Evolutionary conservation across 2,329 filamentous ascomycete species (phyloP).

Genomic region (Mariannaea elegans): DNA sequence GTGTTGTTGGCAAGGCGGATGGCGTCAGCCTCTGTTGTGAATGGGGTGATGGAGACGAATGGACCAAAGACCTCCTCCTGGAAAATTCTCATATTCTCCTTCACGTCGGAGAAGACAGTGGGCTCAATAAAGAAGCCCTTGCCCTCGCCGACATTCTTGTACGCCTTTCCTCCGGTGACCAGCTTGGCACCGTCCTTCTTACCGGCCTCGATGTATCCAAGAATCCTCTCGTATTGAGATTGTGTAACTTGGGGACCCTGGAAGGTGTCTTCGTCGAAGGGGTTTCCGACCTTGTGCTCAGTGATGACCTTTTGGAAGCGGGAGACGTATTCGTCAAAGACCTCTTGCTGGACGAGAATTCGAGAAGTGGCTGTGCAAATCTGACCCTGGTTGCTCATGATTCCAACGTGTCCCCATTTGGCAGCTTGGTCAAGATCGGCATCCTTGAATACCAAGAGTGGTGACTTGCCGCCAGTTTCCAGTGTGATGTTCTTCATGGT

Average conservation of each 20-base stretch:
- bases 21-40: constrained; percentile 36
- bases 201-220: constrained; percentile 71
- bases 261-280: constrained; percentile 43
- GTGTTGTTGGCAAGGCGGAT: constrained; percentile 47
- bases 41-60: constrained; percentile 36
- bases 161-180: constrained; percentile 25
- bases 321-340: constrained; percentile 67
- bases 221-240: constrained; percentile 69
- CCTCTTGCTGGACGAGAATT: constrained; percentile 63
- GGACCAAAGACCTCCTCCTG: constrained; percentile 42
- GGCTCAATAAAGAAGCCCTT: constrained; percentile 40
- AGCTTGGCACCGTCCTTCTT: constrained; percentile 70
- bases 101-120: constrained; percentile 40
- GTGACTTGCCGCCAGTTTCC: constrained; percentile 69
- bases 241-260: constrained; percentile 59
- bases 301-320: constrained; percentile 64
- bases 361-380: constrained; percentile 66
- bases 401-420: constrained; percentile 53
- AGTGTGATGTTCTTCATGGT: constrained; percentile 66
- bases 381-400: constrained; percentile 64
- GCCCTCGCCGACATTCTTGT: constrained; percentile 23
- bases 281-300: constrained; percentile 45
- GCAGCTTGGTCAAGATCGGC: constrained; percentile 69
- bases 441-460: constrained; percentile 66
- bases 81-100: constrained; percentile 36